Conservation (phyloP, 192 early-diverging fungal genomes). For the Coemansia sp. region DNA sequence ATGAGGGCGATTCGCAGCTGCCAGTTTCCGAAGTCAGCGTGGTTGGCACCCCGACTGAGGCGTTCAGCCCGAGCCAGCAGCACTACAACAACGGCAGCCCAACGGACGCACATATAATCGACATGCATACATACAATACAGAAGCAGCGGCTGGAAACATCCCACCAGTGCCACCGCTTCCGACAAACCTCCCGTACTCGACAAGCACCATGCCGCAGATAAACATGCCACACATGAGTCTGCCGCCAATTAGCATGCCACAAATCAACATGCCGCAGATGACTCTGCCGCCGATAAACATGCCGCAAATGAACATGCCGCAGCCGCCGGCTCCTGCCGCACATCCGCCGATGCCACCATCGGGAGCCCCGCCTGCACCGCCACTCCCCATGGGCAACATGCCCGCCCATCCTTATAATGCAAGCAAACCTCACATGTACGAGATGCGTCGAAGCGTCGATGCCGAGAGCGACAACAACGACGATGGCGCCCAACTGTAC, state of each 20-base stretch:
- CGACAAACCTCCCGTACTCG: not conserved
- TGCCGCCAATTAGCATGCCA: too few species aligned
- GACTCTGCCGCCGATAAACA: too few species aligned
- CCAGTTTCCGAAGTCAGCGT: not conserved
- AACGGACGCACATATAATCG: not conserved
- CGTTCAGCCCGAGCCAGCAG: not conserved
- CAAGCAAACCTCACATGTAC: not conserved
- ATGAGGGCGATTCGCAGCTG: not conserved
- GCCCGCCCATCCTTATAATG: not conserved
- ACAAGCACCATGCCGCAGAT: not conserved
- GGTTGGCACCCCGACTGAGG: not conserved
- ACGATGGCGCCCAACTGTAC: slow-evolving; percentile 1
- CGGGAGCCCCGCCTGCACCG: slow-evolving; percentile 1
- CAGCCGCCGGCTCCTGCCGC: slow-evolving; percentile 1
- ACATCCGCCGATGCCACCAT: not conserved
- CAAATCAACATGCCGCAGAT: too few species aligned
- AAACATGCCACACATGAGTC: too few species aligned
- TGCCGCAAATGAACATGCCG: not conserved
- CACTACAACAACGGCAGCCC: not conserved
- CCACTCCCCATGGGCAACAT: slow-evolving; percentile 2
- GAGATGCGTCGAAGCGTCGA: not conserved
- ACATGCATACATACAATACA: not conserved
- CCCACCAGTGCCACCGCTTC: not conserved
- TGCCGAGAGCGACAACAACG: slow-evolving; percentile 5
- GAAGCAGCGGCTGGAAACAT: not conserved